phyloP scores from a whole-genome alignment of 2,329 filamentous ascomycete genomes.

The Cytospora chrysosperma region DNA sequence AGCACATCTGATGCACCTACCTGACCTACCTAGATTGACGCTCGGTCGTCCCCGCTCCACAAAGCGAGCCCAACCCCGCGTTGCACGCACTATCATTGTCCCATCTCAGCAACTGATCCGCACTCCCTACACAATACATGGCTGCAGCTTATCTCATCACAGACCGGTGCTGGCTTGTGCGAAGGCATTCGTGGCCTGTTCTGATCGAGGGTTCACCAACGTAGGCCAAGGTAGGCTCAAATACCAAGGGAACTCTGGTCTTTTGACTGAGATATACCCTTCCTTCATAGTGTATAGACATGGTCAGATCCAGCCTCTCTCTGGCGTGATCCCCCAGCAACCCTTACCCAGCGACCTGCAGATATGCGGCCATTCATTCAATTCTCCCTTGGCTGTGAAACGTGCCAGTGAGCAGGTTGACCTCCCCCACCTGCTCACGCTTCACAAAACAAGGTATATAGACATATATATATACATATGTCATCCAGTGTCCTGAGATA shows the following conservation, averaged over 20 bases:
- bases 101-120: too few relatives aligned
- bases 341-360: not conserved
- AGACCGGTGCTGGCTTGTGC: not conserved
- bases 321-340: not conserved
- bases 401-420: not conserved
- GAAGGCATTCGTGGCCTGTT: too few relatives aligned
- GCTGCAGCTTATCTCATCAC: not conserved
- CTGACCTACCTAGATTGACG: not conserved
- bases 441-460: too few relatives aligned
- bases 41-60: not conserved
- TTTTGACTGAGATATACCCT: not conserved
- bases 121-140: not conserved
- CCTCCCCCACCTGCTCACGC: too few relatives aligned
- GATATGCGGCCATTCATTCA: not conserved
- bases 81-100: not conserved
- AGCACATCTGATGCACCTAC: too few relatives aligned
- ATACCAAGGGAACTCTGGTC: not conserved
- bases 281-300: too few relatives aligned
- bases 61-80: conserved; percentile 9
- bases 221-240: too few relatives aligned
- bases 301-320: not conserved
- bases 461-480: too few relatives aligned
- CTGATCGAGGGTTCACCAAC: not conserved
- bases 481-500: too few relatives aligned
- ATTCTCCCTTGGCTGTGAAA: not conserved